Evolutionary conservation across 331 rosid genomes (phyloP), one percentile per base, ranked within the genome.

Genomic region (Pyracantha coccinea): DNA sequence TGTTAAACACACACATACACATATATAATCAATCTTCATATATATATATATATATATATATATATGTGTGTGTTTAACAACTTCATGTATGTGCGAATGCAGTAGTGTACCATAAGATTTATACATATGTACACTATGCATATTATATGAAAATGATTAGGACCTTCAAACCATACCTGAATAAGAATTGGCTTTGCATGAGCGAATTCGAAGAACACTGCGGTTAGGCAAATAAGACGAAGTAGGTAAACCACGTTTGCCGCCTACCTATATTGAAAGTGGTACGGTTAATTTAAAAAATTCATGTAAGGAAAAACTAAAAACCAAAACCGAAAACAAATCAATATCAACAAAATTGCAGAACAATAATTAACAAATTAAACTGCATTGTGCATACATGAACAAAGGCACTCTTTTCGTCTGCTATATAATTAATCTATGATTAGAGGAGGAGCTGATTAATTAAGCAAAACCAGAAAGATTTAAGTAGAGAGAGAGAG

Each of bases 231-330:
- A 21, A 29, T 10, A 54, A 16, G 75, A 59, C 21, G 68, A 38
- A 41, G 70, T 73, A 57, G 78, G 44, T 24, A 20, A 57, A 73
- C 69, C 60, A 73, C n/a, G 59, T 4, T 60, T 73, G 77, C 20
- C 20, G 25, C 38, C 77, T 25, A 60, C 59, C 77, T 59, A 38
- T 23, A 72, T 21, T 52, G 54, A 15, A 8, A 7, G 27, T 11
- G 27, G 0, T 57, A 0, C 4, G 62, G 62, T 57, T 38, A 38
- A 38, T 38, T 69, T 68, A 69, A 28, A n/a, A 20, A 27, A 17
- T 28, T 16, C 14, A 16, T 4, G 23, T 1, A 67, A 19, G 29
- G 58, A 68, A 23, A 19, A 68, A 15, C n/a, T 5, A 16, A 2
- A 47, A 47, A 28, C 7, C 12, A 8, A 57, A 57, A 2, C 27